Percentiles rank a stretch among this genome's conserved stretches.
Conservation (phyloP, 331 rosid genomes). For the Malus hybrid region DNA sequence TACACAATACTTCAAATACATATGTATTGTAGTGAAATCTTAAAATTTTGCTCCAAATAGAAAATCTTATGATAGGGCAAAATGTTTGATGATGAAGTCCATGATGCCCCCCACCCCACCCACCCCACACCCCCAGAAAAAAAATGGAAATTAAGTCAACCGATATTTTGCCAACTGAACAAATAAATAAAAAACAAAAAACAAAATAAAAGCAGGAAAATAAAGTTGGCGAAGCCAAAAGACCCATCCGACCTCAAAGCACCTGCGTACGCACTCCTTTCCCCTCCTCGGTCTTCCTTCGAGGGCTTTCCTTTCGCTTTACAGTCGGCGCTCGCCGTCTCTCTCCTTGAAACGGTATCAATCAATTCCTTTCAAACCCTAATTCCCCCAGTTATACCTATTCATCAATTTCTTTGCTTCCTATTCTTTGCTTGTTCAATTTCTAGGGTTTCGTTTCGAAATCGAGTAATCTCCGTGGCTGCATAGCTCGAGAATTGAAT, state of each 20-base stretch:
- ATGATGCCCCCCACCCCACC: no score
- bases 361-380: slow-evolving; percentile 10
- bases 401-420: background rate
- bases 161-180: background rate
- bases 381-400: background rate
- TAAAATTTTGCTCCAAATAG: background rate
- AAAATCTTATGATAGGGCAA: background rate
- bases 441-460: slow-evolving; percentile 37
- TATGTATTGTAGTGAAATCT: background rate
- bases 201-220: background rate
- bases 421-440: background rate
- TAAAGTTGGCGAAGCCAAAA: background rate
- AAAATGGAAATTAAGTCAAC: background rate
- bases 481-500: background rate
- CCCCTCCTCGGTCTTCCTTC: background rate
- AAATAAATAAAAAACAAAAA: background rate
- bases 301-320: slow-evolving; percentile 7
- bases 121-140: no score
- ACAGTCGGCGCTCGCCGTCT: slow-evolving; percentile 8
- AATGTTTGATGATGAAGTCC: no score
- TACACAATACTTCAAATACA: no score
- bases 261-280: background rate
- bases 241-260: background rate
- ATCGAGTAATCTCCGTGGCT: background rate
- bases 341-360: slow-evolving; percentile 6